These are phyloP conservation scores for Trichosanthes truncata DNA, from an alignment of 306 rosid genomes.

Conservation along the genomic window DNA sequence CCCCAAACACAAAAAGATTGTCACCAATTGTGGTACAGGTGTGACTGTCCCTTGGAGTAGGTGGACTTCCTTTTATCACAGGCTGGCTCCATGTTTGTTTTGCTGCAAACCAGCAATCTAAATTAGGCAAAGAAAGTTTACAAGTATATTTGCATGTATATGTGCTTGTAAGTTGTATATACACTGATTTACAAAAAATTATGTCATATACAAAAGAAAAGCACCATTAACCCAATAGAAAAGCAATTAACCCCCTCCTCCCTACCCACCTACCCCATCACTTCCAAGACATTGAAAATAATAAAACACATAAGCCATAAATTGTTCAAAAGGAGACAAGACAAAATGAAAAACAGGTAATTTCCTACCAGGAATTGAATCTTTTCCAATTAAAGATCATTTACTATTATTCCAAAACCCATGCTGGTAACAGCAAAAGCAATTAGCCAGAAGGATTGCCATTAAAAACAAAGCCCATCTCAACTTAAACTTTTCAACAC, in stretches of 20 bases:
- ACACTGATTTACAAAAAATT: not conserved
- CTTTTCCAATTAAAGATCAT: not conserved
- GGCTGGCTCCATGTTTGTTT: conserved; percentile 82
- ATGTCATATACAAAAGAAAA: not conserved
- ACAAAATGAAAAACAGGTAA: not conserved
- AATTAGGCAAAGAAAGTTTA: not conserved
- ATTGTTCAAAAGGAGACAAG: not conserved
- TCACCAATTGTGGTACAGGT: conserved; percentile 75
- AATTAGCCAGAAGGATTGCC: not conserved
- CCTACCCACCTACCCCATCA: not conserved
- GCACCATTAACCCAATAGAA: not conserved
- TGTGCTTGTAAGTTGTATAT: not conserved
- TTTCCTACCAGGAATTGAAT: not conserved
- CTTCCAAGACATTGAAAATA: not conserved
- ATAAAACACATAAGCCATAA: not conserved
- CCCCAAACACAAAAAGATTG: conserved; percentile 85
- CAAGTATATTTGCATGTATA: not conserved
- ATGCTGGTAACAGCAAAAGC: not conserved
- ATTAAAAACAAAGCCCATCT: not conserved
- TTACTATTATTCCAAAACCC: not conserved
- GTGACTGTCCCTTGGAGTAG: conserved; percentile 91
- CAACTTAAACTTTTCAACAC: not conserved
- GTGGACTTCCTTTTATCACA: conserved; percentile 55
- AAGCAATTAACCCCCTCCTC: not conserved
- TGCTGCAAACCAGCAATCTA: conserved; percentile 53